Base-by-base conservation (phyloP, 306 rosid species). In the Amphicarpaea edgeworthii region DNA sequence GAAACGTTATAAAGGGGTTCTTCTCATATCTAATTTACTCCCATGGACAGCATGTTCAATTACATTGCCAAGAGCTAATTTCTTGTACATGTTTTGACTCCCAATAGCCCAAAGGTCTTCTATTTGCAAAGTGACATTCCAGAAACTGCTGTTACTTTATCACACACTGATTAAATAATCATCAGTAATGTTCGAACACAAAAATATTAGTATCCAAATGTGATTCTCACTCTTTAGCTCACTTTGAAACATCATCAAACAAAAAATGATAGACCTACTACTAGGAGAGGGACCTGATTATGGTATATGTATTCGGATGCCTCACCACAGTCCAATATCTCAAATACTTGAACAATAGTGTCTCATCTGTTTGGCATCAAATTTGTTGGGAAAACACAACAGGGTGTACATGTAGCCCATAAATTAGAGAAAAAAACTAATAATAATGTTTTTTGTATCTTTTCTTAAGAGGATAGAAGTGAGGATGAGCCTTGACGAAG, bases 111-210 rank as follows among this genome's bases (percentile, higher is more conserved):
- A 70, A 68, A n/a, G 65, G 62, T 62, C 21, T 64, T 65, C 26
- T 32, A 43, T 72, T 54, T 34, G 50, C 71, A 70, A 82, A 37
- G 60, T 42, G 12, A 47, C 60, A 55, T 60, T 49, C 67, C 76
- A 64, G 62, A 42, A 70, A 84, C 82, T 38, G 64, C 76, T 46
- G 28, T 58, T 49, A 47, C 78, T 11, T 47, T 58, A 32, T 76
- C 51, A 71, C 51, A 71, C 59, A 66, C 55, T 16, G 51, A 72
- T 37, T 73, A 26, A 70, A 60, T 61, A 71, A 69, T 46, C 54
- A 57, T 57, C 30, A 64, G 53, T 15, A 6, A 30, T 1, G 17
- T 26, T 72, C 63, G 57, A 42, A 11, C 38, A 54, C 41, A 8
- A 20, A 0, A 26, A 70, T 71, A n/a, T 43, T 66, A 21, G 28